phyloP scores from a whole-genome alignment of 163 green algal species.

The Scenedesmus sp. region DNA sequence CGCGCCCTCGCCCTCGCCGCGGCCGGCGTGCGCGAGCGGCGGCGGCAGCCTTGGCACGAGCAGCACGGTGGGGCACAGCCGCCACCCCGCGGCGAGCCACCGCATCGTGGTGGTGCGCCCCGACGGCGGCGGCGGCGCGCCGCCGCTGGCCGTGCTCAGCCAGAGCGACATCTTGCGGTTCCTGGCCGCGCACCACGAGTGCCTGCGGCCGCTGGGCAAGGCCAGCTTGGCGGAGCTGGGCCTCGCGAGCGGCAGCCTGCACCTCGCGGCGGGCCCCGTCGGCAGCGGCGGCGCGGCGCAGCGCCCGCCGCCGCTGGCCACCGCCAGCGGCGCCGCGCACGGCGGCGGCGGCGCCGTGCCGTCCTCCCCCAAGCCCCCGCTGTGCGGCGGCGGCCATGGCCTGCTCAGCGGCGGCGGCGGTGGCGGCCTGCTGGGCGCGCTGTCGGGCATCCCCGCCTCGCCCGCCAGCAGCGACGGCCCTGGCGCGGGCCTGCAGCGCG shows the following conservation, averaged over 20 bases:
- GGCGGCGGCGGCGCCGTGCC: not conserved
- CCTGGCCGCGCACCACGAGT: conserved; percentile 29
- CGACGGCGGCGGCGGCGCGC: not conserved
- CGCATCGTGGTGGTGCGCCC: conserved; percentile 11
- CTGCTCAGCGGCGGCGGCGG: not conserved
- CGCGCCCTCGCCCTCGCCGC: not conserved
- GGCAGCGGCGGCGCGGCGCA: not conserved
- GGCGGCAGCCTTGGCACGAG: not conserved
- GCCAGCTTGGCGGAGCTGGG: conserved; percentile 32
- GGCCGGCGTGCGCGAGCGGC: not conserved
- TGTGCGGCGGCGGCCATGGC: conserved; percentile 9
- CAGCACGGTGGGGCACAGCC: conserved; percentile 4
- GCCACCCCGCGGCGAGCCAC: conserved; percentile 32
- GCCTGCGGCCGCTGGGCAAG: conserved; percentile 20
- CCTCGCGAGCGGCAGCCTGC: conserved; percentile 32
- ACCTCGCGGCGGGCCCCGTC: conserved; percentile 14
- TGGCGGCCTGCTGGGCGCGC: conserved; percentile 6
- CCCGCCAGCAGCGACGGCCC: not conserved
- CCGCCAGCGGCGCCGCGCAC: not conserved
- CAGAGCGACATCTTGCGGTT: conserved; percentile 40
- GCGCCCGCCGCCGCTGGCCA: not conserved
- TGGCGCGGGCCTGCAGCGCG: conserved; percentile 1
- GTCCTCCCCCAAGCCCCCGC: conserved; percentile 33
- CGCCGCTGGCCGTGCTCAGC: conserved; percentile 22
- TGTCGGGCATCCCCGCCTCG: conserved; percentile 8